Evolutionary conservation across 75 land plant species (phyloP).

Genomic region (Cryptomeria japonica): DNA sequence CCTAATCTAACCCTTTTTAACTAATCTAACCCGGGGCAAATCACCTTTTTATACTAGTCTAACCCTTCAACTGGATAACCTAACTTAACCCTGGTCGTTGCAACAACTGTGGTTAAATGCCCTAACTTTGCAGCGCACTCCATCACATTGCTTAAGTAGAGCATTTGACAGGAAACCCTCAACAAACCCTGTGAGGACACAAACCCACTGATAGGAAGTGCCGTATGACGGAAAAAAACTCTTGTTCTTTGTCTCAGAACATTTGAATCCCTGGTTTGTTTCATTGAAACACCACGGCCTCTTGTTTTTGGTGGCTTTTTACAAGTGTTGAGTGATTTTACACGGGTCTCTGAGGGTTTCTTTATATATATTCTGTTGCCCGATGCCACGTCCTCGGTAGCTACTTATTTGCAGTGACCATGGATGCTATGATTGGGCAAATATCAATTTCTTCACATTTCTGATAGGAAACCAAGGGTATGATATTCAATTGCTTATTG

Average conservation of each 20-base stretch:
- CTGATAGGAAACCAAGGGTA: constrained; percentile 1
- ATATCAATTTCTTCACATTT: neutral
- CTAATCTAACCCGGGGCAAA: too few relatives aligned
- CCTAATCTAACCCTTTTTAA: too few relatives aligned
- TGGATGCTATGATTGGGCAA: constrained; percentile 5
- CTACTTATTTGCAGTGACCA: neutral
- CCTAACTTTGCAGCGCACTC: too few relatives aligned
- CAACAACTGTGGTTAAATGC: neutral
- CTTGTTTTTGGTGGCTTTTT: neutral
- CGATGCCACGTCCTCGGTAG: constrained; percentile 4
- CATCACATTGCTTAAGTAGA: neutral
- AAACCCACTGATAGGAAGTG: constrained; percentile 1
- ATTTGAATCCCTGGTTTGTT: neutral
- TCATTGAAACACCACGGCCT: neutral
- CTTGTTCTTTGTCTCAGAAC: neutral
- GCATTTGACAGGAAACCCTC: neutral
- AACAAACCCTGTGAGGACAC: neutral
- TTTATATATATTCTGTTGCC: neutral
- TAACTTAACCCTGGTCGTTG: neutral
- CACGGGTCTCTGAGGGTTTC: constrained; percentile 2
- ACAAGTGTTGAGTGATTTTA: neutral
- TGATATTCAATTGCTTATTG: neutral
- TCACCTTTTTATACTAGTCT: neutral
- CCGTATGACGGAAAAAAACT: neutral
- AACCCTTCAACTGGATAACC: neutral